phyloP scores from a whole-genome alignment of 495 filamentous ascomycete genomes.

The Penicillium goetzii region DNA sequence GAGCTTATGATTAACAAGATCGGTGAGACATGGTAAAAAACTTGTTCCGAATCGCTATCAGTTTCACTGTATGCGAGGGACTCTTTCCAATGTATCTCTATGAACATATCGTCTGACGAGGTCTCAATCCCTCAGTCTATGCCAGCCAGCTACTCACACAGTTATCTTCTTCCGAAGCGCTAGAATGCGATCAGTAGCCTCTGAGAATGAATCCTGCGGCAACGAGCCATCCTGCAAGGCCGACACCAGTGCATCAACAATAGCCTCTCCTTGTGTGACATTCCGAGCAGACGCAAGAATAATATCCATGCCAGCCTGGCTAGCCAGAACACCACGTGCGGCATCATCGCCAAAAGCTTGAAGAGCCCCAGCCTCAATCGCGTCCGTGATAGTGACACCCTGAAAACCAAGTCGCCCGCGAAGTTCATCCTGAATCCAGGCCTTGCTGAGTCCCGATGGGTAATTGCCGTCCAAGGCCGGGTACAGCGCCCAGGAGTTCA shows the following conservation, averaged over 20 bases:
- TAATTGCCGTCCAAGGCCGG: conserved; percentile 34
- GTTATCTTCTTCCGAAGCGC: conserved; percentile 26
- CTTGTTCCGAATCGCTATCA: neutral
- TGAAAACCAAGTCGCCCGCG: conserved; percentile 35
- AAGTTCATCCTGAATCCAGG: conserved; percentile 36
- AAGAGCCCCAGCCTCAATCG: conserved; percentile 40
- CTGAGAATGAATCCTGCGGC: conserved; percentile 18
- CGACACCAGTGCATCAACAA: conserved; percentile 30
- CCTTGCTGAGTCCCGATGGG: conserved; percentile 38
- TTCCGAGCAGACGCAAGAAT: conserved; percentile 37
- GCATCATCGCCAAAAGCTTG: conserved; percentile 31
- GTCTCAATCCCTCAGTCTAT: neutral
- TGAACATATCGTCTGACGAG: neutral
- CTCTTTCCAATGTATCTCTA: neutral
- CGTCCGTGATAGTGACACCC: conserved; percentile 42
- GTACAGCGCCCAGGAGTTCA: conserved; percentile 43
- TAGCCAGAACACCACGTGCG: conserved; percentile 32
- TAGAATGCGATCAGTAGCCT: conserved; percentile 31
- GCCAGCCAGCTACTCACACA: neutral
- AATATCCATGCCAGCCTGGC: conserved; percentile 38
- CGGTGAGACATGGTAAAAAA: too few relatives aligned
- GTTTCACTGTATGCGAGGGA: neutral
- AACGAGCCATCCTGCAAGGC: conserved; percentile 31
- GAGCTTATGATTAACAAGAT: too few relatives aligned
- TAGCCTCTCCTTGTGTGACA: conserved; percentile 34